Conservation (phyloP, 352 stramenopile genomes). For the Aphanomyces cochlioides region DNA sequence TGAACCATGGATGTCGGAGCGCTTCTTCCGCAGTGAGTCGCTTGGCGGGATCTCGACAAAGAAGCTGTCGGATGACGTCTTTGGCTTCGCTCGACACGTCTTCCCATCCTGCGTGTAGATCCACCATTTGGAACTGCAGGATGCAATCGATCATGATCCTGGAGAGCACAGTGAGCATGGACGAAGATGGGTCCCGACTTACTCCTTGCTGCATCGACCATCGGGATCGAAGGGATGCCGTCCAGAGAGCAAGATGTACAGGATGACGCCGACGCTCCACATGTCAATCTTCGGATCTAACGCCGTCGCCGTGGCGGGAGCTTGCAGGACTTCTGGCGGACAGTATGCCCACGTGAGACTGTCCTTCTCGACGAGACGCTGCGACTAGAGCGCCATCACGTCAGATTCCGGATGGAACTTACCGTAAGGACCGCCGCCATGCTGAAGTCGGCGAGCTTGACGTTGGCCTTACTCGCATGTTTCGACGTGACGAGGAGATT, state of each 20-base stretch:
- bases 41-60: constrained; percentile 40
- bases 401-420: background rate
- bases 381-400: constrained; percentile 29
- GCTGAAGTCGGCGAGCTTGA: constrained; percentile 85
- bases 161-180: too few species aligned
- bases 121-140: constrained; percentile 34
- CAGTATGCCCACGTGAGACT: constrained; percentile 51
- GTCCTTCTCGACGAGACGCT: constrained; percentile 41
- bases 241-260: constrained; percentile 84
- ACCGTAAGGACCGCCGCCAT: constrained; percentile 60
- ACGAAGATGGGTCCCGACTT: constrained; percentile 28
- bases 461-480: constrained; percentile 56
- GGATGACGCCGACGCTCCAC: constrained; percentile 85
- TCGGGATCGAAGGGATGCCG: constrained; percentile 73
- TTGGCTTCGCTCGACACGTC: constrained; percentile 42
- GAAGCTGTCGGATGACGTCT: constrained; percentile 43
- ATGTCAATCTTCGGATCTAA: constrained; percentile 65
- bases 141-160: constrained; percentile 58
- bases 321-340: constrained; percentile 44
- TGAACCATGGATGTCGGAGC: constrained; percentile 54
- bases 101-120: constrained; percentile 40
- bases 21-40: constrained; percentile 49
- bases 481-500: constrained; percentile 77
- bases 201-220: constrained; percentile 59
- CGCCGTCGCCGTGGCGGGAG: constrained; percentile 32